phyloP scores from a whole-genome alignment of 495 filamentous ascomycete genomes.

The Penicillium ucsense region DNA sequence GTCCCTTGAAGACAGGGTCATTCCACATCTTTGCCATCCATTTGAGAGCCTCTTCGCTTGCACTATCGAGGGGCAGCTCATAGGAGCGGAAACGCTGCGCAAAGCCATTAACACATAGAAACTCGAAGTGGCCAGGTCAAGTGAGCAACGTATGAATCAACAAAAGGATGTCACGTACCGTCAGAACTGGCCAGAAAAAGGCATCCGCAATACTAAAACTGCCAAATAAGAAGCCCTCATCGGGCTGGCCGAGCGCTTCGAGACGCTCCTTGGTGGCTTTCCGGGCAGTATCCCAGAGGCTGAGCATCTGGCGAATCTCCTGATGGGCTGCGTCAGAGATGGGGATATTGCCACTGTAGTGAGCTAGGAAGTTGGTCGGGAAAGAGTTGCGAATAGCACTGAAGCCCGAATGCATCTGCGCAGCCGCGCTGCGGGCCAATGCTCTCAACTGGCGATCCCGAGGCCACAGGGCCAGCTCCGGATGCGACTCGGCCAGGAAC shows the following conservation, averaged over 20 bases:
- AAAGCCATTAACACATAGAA: not conserved
- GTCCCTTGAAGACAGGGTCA: conserved; percentile 23
- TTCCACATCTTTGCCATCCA: conserved; percentile 42
- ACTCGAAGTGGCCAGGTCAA: not conserved
- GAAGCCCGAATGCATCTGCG: conserved; percentile 50
- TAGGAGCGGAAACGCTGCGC: conserved; percentile 37
- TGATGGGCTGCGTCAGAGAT: conserved; percentile 15
- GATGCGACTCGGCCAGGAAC: conserved; percentile 40
- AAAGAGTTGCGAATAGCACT: conserved; percentile 31
- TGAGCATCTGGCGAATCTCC: conserved; percentile 18
- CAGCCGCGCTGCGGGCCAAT: conserved; percentile 38
- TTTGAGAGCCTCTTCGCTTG: conserved; percentile 24
- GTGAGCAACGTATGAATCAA: not conserved
- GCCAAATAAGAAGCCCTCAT: conserved; percentile 22
- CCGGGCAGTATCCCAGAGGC: conserved; percentile 14
- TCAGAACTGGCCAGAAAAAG: conserved; percentile 28
- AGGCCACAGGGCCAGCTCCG: conserved; percentile 37
- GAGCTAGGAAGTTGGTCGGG: conserved; percentile 35
- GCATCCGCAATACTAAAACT: conserved; percentile 29
- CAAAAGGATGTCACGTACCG: conserved; percentile 16
- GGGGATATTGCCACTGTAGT: conserved; percentile 22
- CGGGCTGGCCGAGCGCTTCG: conserved; percentile 10
- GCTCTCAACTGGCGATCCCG: conserved; percentile 32
- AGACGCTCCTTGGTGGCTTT: conserved; percentile 15
- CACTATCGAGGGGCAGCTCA: conserved; percentile 27